Evolutionary conservation across 2,329 filamentous ascomycete species (phyloP), one percentile per base, ranked within the genome.

Genomic region (Talaromyces sp.): DNA sequence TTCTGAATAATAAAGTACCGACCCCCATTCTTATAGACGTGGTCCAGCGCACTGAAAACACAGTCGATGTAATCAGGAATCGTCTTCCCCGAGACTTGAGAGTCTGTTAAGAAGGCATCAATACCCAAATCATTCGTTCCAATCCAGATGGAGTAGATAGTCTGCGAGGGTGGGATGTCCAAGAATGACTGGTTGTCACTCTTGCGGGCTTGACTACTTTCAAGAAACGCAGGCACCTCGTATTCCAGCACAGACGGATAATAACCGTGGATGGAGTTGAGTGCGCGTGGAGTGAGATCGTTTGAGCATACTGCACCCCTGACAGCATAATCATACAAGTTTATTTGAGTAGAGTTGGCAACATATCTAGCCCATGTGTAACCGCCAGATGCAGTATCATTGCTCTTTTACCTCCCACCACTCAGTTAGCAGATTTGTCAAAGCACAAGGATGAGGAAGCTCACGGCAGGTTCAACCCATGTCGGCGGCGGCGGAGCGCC

Each of bases 121-220:
- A 79, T 80, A 27, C 90, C 89, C 10, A 93, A 78, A 69, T 93
- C 90, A 70, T 93, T 93, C 27, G 89, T 92, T 2, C 90, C 90
- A 68, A 93, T 92, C 88, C 88, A 93, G 57, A 93, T 82, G 0
- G 85, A 81, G 68, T 92, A 93, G 2, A 91, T 85, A 0, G 89
- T 91, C 64, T 86, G 85, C 33, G 83, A 75, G 2, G 81, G 67
- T 2, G 78, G 80, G 53, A 77, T 75, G 36, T 72, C 69, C 62
- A 83, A 73, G 69, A 76, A 70, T 56, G 57, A 56, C 36, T 39
- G 17, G 13, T 63, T 55, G 0, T 66, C 66, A 1, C 57, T 55
- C 0, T 62, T 55, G 4, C 62, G 63, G 49, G 65, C 63, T 5
- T 66, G 62, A 27, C 60, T 70, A 55, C 75, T 72, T 15, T 69